Evolutionary conservation across 2,329 filamentous ascomycete genomes (phyloP), one percentile per base, ranked within the genome.

Genomic region (Leptographium lundbergii): DNA sequence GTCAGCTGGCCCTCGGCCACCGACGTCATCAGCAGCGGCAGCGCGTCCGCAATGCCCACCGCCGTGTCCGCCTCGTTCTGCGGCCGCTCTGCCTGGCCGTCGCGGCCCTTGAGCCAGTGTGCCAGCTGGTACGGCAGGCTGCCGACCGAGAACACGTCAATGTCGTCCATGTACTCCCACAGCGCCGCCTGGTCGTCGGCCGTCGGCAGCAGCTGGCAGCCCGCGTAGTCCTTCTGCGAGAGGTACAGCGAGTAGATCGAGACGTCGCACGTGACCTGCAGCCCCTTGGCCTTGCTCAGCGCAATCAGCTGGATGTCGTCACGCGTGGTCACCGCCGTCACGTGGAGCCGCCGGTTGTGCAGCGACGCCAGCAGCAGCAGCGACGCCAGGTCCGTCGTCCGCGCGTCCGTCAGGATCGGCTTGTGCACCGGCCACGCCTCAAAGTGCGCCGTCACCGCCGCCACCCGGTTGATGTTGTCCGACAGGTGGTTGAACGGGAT

Each of bases 381-480:
- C 0, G 88, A 91, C n/a, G 88, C 88, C 61, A 91, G 78, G 67
- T 91, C 88, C 1, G 86, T 89, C 59, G 85, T 82, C 75, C 89
- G 89, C 57, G 88, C 88, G 71, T 91, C 88, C 0, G 88, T 91
- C 66, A 91, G 77, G 66, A 91, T 88, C 56, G 88, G 87, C 75
- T 91, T 91, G 75, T 83, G 85, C 4, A 77, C 75, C 42, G 88
- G 88, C 88, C 88, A 91, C 27, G 84, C 79, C 61, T 85, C 85
- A 67, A 91, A 91, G 74, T 91, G 88, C 61, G 85, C 82, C 57
- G 86, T 89, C 62, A 91, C 86, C 11, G 87, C 84, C 24, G 88
- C 86, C 53, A 91, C 88, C 75, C 89, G 89, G 79, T 84, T 90
- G 70, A 91, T 90, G 71, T 91, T 91, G 65, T 87, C 87, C 61